Evolutionary conservation across 495 filamentous ascomycete genomes (phyloP), one percentile per base, ranked within the genome.

Genomic region (Trichoderma erinaceum): DNA sequence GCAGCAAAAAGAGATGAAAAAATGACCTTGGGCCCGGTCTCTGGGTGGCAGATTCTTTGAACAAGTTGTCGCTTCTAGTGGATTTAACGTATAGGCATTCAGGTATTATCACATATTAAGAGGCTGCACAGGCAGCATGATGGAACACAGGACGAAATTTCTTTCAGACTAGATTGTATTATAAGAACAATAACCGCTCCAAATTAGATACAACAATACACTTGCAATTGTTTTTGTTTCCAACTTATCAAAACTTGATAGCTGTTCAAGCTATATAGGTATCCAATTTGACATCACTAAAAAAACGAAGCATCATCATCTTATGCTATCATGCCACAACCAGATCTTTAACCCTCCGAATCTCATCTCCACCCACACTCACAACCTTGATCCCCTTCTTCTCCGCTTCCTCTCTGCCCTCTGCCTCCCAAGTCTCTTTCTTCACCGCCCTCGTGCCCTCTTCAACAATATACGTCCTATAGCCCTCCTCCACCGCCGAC

Each of bases 361-460:
- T 80, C 75, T 84, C 83, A 25, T 71, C 69, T 0, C 77, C 76
- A 12, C 78, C 72, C 41, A 76, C 63, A 67, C 75, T 75, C 52
- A 85, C 81, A n/a, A 85, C 75, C 72, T 72, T 74, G 27, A 81
- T 82, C 8, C 82, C 71, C 23, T 78, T 77, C 43, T 72, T 78
- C 65, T 78, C 75, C 69, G 96, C 81, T 68, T 88, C 83, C 68
- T 73, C 72, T 74, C 83, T 86, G 5, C 56, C 56, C 7, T 83
- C 80, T 67, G 75, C 74, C 18, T 80, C 81, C 90, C 91, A 92
- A 10, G 67, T 71, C 0, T 70, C 78, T 23, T 81, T 75, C 72
- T 88, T 85, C 7, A 97, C 91, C 65, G 90, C 83, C 74, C 80
- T 86, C 10, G 89, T 92, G 35, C 82, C 91, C 72, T 98, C 94